These are phyloP conservation scores for Skeletonema potamos DNA, from an alignment of 108 stramenopile species.

Conservation along the genomic window DNA sequence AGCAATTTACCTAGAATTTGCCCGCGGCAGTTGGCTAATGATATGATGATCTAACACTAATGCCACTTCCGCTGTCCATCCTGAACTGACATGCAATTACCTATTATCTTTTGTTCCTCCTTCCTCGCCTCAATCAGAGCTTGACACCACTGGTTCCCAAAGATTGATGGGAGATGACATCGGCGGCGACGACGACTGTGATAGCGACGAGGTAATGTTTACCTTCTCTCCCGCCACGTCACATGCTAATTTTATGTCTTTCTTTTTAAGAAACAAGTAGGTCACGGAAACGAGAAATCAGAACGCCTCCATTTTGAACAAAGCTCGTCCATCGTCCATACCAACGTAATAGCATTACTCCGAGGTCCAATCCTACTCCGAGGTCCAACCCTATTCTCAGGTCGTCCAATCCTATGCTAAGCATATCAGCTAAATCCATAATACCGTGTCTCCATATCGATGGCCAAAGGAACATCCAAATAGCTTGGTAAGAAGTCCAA, in stretches of 20 bases:
- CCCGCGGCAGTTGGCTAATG: background rate
- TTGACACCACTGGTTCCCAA: background rate
- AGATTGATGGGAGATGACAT: too few relatives aligned
- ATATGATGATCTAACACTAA: too few relatives aligned
- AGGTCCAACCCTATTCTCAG: too few relatives aligned
- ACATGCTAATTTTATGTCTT: background rate
- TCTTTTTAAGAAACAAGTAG: background rate
- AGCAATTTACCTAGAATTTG: background rate
- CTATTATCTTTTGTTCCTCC: background rate
- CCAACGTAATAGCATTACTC: too few relatives aligned
- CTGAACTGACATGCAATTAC: background rate
- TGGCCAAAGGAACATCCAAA: too few relatives aligned
- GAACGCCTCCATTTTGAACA: constrained; percentile 34
- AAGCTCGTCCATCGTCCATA: constrained; percentile 43
- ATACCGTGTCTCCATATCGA: too few relatives aligned
- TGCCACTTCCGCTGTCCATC: background rate
- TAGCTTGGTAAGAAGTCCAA: too few relatives aligned
- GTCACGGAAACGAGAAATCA: constrained; percentile 22
- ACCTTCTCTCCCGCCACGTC: background rate
- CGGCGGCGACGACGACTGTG: too few relatives aligned
- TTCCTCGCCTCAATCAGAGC: background rate
- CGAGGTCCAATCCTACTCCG: too few relatives aligned
- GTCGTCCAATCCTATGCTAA: too few relatives aligned
- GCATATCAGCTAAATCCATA: too few relatives aligned
- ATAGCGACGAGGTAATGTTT: too few relatives aligned